phyloP scores from a whole-genome alignment of 345 rosid species.

The Boechera retrofracta region DNA sequence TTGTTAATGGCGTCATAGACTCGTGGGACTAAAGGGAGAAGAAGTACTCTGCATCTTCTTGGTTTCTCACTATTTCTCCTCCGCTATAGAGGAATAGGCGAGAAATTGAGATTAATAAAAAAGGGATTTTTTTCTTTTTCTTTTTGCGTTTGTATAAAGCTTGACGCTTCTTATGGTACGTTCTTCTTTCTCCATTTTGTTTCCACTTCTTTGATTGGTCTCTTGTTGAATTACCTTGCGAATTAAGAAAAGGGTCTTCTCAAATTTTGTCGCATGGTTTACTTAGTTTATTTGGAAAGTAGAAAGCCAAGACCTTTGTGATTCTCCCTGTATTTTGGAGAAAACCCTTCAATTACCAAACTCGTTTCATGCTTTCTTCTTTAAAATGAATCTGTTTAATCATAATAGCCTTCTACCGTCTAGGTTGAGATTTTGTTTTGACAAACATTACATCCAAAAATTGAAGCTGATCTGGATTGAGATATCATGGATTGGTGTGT shows the following conservation, averaged over 20 bases:
- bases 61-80: slow-evolving; percentile 41
- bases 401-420: neutral
- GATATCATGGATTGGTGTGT: neutral
- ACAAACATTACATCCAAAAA: neutral
- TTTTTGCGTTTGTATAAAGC: neutral
- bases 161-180: slow-evolving; percentile 37
- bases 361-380: neutral
- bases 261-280: slow-evolving; percentile 28
- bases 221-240: slow-evolving; percentile 38
- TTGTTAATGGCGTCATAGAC: slow-evolving; percentile 60
- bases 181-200: slow-evolving; percentile 15
- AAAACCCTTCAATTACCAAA: neutral
- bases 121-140: neutral
- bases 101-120: slow-evolving; percentile 14
- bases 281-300: neutral
- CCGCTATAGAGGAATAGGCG: slow-evolving; percentile 31
- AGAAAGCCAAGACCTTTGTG: slow-evolving; percentile 29
- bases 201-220: neutral
- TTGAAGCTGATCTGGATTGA: slow-evolving; percentile 1
- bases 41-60: slow-evolving; percentile 43
- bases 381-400: slow-evolving; percentile 2
- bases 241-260: slow-evolving; percentile 47
- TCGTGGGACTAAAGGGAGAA: slow-evolving; percentile 61
- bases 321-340: neutral
- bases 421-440: slow-evolving; percentile 3